Conservation (phyloP, 345 rosid species). For the Gossypium bickii region DNA sequence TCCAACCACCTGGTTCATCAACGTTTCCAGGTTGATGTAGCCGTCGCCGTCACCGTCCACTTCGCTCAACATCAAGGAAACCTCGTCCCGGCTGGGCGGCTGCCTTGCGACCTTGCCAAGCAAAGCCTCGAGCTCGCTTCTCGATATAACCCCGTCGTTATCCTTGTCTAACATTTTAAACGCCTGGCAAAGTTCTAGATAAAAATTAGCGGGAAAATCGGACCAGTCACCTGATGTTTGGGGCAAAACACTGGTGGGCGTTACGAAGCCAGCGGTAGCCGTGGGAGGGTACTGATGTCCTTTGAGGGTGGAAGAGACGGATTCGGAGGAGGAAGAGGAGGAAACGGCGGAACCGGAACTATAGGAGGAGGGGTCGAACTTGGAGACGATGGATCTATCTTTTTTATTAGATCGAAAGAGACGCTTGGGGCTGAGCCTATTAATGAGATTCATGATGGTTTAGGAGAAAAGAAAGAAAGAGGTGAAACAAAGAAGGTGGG, state of each 20-base stretch:
- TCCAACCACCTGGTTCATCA: slow-evolving; percentile 42
- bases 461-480: not conserved
- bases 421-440: slow-evolving; percentile 56
- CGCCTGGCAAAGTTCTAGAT: slow-evolving; percentile 40
- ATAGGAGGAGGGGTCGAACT: slow-evolving; percentile 58
- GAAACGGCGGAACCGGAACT: slow-evolving; percentile 37
- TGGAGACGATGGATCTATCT: slow-evolving; percentile 37
- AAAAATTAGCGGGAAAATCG: slow-evolving; percentile 23
- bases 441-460: slow-evolving; percentile 45
- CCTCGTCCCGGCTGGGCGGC: slow-evolving; percentile 57
- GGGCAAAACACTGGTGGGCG: slow-evolving; percentile 74
- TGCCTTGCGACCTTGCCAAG: slow-evolving; percentile 49
- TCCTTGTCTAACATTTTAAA: slow-evolving; percentile 52
- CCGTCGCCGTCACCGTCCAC: slow-evolving; percentile 47
- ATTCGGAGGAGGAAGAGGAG: slow-evolving; percentile 36
- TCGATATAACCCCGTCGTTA: slow-evolving; percentile 52
- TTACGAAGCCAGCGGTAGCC: slow-evolving; percentile 18
- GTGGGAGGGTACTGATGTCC: slow-evolving; percentile 6
- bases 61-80: slow-evolving; percentile 54
- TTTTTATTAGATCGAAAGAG: slow-evolving; percentile 45
- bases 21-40: slow-evolving; percentile 48
- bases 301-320: slow-evolving; percentile 25
- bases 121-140: slow-evolving; percentile 55
- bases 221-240: slow-evolving; percentile 45
- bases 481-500: not conserved